phyloP scores from a whole-genome alignment of 1,284 basidiomycete species.

The Sphaerobolus stellatus region DNA sequence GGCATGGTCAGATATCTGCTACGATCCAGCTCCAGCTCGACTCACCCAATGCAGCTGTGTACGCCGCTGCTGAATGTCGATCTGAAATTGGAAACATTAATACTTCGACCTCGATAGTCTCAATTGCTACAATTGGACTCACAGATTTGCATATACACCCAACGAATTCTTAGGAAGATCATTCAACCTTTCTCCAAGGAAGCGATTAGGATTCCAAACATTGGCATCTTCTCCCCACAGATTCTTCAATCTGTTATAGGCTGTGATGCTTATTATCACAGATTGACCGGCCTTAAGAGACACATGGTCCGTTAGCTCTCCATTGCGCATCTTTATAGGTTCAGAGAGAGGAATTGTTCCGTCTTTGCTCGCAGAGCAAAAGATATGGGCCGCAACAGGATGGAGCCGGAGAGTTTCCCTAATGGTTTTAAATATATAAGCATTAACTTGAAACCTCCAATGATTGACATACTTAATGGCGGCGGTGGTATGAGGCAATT shows the following conservation, averaged over 20 bases:
- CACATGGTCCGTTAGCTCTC: constrained; percentile 32
- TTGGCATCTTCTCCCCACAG: constrained; percentile 55
- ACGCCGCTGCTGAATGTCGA: constrained; percentile 47
- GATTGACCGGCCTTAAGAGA: constrained; percentile 39
- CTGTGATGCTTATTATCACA: constrained; percentile 38
- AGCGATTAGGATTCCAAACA: constrained; percentile 53
- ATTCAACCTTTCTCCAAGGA: constrained; percentile 39
- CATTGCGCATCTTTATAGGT: constrained; percentile 40
- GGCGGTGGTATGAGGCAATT: constrained; percentile 45
- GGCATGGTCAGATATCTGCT: neutral
- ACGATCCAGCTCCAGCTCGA: neutral
- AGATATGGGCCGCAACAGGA: constrained; percentile 44
- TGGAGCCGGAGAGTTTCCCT: constrained; percentile 47
- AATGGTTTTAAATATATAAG: neutral
- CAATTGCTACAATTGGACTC: constrained; percentile 18
- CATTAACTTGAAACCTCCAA: neutral
- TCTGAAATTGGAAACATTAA: constrained; percentile 19
- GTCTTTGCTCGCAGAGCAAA: constrained; percentile 42
- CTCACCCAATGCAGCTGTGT: constrained; percentile 37
- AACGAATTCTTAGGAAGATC: constrained; percentile 44
- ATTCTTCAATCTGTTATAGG: constrained; percentile 45
- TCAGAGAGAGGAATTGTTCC: constrained; percentile 51
- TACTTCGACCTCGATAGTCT: too few relatives aligned
- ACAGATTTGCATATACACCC: constrained; percentile 55
- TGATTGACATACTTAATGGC: constrained; percentile 41